A percentile compares a stretch with the other conserved stretches of the same genome.
Evolutionary conservation across 148 eudicot species (phyloP).

Genomic region (Vaccinium macrocarpon): DNA sequence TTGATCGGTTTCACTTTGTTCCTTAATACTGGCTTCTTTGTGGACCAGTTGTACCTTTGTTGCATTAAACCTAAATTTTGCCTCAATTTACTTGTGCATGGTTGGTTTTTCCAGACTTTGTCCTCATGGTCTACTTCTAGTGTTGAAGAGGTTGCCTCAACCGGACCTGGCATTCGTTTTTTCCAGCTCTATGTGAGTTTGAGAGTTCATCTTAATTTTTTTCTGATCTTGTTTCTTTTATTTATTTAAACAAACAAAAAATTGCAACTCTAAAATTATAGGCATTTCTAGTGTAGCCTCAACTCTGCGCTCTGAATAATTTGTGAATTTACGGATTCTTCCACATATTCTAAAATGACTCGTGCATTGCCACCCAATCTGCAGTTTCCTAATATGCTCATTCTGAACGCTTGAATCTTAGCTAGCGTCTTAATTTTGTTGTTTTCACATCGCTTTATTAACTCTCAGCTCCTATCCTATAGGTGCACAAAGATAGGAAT

Average conservation of each 20-base stretch:
- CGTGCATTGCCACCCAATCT: neutral
- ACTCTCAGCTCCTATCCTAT: neutral
- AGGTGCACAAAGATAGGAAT: slow-evolving; percentile 72
- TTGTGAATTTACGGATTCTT: neutral
- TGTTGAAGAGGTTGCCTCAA: slow-evolving; percentile 88
- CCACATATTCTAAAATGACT: neutral
- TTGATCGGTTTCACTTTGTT: neutral
- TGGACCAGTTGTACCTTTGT: neutral
- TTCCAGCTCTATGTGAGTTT: slow-evolving; percentile 89
- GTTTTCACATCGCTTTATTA: neutral
- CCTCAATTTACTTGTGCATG: neutral
- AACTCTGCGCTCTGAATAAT: neutral
- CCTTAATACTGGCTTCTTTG: neutral
- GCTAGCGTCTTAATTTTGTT: neutral
- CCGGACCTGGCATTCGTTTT: slow-evolving; percentile 77
- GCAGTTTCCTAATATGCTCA: neutral
- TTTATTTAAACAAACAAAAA: neutral
- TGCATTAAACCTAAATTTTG: neutral
- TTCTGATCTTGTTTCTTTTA: neutral
- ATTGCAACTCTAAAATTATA: neutral
- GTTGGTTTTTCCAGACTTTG: slow-evolving; percentile 49
- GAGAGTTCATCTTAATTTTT: neutral
- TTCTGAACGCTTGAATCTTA: neutral
- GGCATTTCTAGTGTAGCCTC: neutral
- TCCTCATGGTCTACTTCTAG: slow-evolving; percentile 81